These are phyloP conservation scores for Akebia trifoliata DNA, from an alignment of 164 flowering plant species.

Conservation along the genomic window DNA sequence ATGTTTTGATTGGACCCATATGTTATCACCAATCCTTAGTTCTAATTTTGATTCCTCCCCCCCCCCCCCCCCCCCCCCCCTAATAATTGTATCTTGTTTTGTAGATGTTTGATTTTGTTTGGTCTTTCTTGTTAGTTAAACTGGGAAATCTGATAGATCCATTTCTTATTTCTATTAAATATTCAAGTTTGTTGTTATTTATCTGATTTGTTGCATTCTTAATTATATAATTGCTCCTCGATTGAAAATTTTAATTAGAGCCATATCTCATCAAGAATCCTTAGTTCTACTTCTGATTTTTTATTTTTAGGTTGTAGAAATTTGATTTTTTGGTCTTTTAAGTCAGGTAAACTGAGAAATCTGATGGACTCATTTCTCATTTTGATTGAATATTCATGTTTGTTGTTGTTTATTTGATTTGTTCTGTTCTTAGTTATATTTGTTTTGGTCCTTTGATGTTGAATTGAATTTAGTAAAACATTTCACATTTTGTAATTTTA, in stretches of 20 bases:
- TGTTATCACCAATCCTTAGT: neutral
- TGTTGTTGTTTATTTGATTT: neutral
- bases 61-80: no score
- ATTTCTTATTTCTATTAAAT: neutral
- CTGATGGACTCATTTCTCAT: neutral
- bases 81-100: neutral
- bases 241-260: no score
- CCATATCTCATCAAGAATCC: no score
- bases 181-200: neutral
- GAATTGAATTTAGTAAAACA: neutral
- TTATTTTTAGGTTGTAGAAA: no score
- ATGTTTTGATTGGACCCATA: neutral
- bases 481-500: neutral
- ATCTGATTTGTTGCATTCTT: no score
- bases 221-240: no score
- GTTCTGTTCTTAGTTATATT: neutral
- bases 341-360: neutral
- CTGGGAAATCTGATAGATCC: constrained; percentile 7
- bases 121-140: neutral
- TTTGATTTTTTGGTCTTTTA: neutral
- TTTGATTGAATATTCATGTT: neutral
- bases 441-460: neutral
- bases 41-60: no score
- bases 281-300: no score
- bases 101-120: neutral